Conservation (phyloP, 106 monocot genomes). For the Phalaenopsis equestris region DNA sequence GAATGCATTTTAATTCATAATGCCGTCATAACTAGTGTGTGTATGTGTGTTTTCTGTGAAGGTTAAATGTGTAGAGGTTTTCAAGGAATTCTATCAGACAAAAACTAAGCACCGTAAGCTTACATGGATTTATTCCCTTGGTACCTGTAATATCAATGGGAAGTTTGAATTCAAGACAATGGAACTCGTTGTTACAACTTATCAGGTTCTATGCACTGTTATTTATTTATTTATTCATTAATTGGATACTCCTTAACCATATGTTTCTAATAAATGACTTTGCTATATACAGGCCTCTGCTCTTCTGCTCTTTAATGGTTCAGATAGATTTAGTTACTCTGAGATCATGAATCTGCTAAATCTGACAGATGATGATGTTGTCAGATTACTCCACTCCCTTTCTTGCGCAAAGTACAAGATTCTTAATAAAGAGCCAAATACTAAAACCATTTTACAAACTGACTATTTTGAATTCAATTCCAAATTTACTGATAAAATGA, state of each 20-base stretch:
- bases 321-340: constrained; percentile 67
- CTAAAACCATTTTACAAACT: constrained; percentile 49
- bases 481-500: constrained; percentile 87
- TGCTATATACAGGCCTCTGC: constrained; percentile 39
- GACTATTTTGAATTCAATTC: constrained; percentile 86
- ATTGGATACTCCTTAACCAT: background rate
- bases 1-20: background rate
- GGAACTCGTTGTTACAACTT: constrained; percentile 77
- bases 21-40: background rate
- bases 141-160: constrained; percentile 70
- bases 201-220: constrained; percentile 7
- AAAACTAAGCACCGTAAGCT: constrained; percentile 93
- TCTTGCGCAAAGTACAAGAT: constrained; percentile 87
- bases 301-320: constrained; percentile 73
- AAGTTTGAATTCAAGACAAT: constrained; percentile 69
- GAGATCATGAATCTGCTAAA: constrained; percentile 71
- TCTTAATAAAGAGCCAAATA: constrained; percentile 78
- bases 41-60: constrained; percentile 9
- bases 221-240: background rate
- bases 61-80: constrained; percentile 74
- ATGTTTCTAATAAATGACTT: background rate
- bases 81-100: constrained; percentile 92
- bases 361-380: constrained; percentile 69
- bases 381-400: constrained; percentile 86
- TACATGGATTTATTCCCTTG: constrained; percentile 75